Evolutionary conservation across 192 early-diverging fungal species (phyloP), one percentile per base, ranked within the genome.

Genomic region (Entophlyctis luteolus): DNA sequence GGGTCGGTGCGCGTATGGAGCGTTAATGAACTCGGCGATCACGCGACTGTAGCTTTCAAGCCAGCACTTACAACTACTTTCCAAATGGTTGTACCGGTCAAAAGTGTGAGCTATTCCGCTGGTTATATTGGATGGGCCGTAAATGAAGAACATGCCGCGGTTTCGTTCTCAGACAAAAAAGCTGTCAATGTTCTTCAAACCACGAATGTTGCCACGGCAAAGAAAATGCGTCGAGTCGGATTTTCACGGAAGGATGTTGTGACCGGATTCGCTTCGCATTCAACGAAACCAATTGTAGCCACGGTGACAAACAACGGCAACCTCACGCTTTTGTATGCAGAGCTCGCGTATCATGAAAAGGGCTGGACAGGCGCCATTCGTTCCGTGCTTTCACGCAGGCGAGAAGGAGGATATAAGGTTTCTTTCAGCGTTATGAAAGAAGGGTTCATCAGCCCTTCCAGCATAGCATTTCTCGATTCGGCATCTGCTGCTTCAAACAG

Each of bases 251-350:
- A 71, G 31, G 70, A 71, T 56, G 27, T 55, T 39, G 60, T 71
- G 8, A 54, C 60, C 22, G 70, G 70, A 6, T 34, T 71, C 29
- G 70, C 70, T 4, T 53, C 53, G 3, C 70, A 71, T 47, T 34
- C 45, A 5, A 55, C 60, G 5, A 71, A 71, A 29, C 60, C 70
- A 6, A 52, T 71, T 8, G 52, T 71, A 6, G 70, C 60, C 23
- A 54, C 35, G 47, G 70, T 71, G 2, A 71, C 70, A 5, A 62
- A 71, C 45, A 52, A 52, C 28, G 70, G 70, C 5, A 71, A 71
- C 54, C 52, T 71, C 38, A 71, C 70, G 5, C 33, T 71, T 2
- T 28, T 71, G 14, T 55, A 62, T 45, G 70, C 70, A 8, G 70
- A 71, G 49, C 63, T 54, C n/a, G 63, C 63, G 18, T 66, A 54